Percentiles rank a stretch among this genome's conserved stretches.
phyloP scores from a whole-genome alignment of 257 asterid genomes.

The Primulina eburnea region DNA sequence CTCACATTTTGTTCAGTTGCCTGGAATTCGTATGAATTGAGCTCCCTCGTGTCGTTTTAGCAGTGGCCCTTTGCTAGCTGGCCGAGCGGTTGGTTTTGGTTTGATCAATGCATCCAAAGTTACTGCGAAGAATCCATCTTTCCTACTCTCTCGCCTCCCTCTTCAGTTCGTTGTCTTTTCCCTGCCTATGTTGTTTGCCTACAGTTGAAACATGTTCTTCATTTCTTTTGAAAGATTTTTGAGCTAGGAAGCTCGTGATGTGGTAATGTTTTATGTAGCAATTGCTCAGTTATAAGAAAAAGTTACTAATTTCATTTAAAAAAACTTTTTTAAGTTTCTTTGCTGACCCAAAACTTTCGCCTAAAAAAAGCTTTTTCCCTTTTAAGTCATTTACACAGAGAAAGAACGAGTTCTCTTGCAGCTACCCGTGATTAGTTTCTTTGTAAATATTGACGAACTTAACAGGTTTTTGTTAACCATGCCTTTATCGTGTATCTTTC shows the following conservation, averaged over 20 bases:
- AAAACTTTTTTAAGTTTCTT: too few species aligned
- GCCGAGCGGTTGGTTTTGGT: constrained; percentile 8
- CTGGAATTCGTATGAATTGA: neutral
- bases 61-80: neutral
- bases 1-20: neutral
- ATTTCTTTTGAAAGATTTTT: too few species aligned
- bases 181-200: neutral
- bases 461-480: neutral
- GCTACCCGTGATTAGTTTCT: neutral
- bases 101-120: constrained; percentile 42
- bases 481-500: constrained; percentile 13
- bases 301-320: too few species aligned
- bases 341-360: too few species aligned
- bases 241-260: neutral
- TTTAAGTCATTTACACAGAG: too few species aligned
- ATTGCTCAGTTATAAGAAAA: too few species aligned
- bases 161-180: constrained; percentile 18
- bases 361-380: too few species aligned
- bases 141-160: constrained; percentile 32
- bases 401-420: neutral
- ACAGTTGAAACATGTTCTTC: neutral
- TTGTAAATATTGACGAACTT: neutral
- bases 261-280: neutral
- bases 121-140: constrained; percentile 20
- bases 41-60: neutral